Conservation (phyloP, 371 early-diverging fungal genomes). For the Mucor racemosus region DNA sequence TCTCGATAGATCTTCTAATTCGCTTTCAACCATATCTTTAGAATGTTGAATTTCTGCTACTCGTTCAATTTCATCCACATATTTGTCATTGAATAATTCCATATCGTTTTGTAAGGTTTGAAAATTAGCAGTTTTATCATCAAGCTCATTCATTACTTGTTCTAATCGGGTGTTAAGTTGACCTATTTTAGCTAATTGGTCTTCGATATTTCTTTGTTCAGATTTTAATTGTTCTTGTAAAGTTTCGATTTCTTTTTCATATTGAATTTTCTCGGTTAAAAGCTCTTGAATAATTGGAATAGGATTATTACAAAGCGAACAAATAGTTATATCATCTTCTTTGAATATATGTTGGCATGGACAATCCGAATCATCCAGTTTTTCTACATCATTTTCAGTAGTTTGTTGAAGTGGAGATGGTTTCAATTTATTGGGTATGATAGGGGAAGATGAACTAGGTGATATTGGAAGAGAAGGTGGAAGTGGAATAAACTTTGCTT, state of each 20-base stretch:
- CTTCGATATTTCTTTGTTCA: constrained; percentile 50
- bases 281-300: constrained; percentile 59
- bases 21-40: constrained; percentile 88
- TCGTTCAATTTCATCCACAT: constrained; percentile 86
- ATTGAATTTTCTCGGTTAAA: constrained; percentile 49
- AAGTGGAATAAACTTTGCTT: constrained; percentile 51
- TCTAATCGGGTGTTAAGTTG: constrained; percentile 45
- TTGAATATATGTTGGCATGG: constrained; percentile 47
- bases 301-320: constrained; percentile 59
- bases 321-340: constrained; percentile 35
- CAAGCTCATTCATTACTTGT: constrained; percentile 50
- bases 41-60: constrained; percentile 89
- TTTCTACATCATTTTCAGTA: neutral
- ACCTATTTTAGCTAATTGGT: constrained; percentile 48
- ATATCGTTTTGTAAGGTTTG: constrained; percentile 59
- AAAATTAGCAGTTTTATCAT: constrained; percentile 53
- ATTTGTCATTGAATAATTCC: constrained; percentile 67
- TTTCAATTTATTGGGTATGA: constrained; percentile 15
- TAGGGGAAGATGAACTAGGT: constrained; percentile 46
- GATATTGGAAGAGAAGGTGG: constrained; percentile 50
- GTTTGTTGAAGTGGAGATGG: constrained; percentile 7
- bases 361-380: constrained; percentile 29
- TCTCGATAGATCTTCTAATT: constrained; percentile 89
- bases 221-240: constrained; percentile 47
- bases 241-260: constrained; percentile 50